Conservation (phyloP, 2,329 filamentous ascomycete genomes). For the Cladosporium sp. region DNA sequence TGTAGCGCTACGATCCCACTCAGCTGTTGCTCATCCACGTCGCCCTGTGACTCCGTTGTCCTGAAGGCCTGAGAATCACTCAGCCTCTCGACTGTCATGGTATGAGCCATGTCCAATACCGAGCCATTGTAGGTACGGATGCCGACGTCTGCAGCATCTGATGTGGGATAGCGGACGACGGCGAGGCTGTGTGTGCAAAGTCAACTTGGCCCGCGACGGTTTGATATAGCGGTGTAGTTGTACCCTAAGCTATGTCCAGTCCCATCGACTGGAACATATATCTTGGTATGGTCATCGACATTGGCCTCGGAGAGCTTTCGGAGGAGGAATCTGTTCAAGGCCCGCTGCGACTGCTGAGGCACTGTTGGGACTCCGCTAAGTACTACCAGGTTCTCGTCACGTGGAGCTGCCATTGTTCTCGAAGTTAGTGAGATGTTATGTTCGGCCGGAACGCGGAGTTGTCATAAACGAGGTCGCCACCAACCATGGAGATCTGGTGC, state of each 20-base stretch:
- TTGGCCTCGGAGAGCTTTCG: not conserved
- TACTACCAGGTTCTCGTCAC: not conserved
- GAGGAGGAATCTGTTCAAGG: not conserved
- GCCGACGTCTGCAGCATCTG: not conserved
- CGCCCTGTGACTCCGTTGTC: not conserved
- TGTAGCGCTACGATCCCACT: not conserved
- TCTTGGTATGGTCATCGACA: not conserved
- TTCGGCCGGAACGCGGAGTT: not conserved
- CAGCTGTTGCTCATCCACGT: not conserved
- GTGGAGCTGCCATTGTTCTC: not conserved
- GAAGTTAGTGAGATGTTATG: not conserved
- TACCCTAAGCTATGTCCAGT: not conserved
- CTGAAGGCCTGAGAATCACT: not conserved
- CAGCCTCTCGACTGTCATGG: not conserved
- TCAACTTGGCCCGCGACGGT: not conserved
- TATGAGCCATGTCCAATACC: not conserved
- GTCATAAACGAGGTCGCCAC: not conserved
- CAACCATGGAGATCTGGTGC: not conserved
- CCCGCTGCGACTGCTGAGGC: not conserved
- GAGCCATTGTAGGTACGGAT: not conserved
- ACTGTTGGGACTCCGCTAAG: not conserved
- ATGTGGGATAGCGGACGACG: not conserved
- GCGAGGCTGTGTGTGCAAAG: not conserved
- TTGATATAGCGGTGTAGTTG: not conserved
- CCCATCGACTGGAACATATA: conserved; percentile 1